Evolutionary conservation across 768 basidiomycete genomes (phyloP).

Genomic region (Hortiboletus campestris): DNA sequence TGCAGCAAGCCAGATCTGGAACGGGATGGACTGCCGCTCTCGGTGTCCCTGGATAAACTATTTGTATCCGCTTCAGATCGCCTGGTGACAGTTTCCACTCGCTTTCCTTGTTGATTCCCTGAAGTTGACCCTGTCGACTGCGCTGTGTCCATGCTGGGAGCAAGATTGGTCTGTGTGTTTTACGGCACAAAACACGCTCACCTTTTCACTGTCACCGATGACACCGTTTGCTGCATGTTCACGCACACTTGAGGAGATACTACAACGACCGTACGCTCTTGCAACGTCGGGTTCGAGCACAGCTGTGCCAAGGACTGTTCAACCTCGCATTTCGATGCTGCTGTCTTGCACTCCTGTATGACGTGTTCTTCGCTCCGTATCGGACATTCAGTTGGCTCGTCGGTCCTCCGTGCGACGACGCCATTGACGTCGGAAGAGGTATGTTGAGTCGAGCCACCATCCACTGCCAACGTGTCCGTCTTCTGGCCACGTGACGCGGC

Average conservation of each 20-base stretch:
- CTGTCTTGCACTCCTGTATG: not conserved
- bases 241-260: slow-evolving; percentile 2
- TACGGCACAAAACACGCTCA: not conserved
- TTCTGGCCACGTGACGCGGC: not conserved
- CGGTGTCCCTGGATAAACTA: not conserved
- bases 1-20: not conserved
- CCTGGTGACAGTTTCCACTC: not conserved
- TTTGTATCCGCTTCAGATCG: not conserved
- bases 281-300: not conserved
- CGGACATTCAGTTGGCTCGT: not conserved
- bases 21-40: not conserved
- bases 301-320: not conserved
- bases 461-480: not conserved
- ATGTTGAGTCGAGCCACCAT: not conserved
- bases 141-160: not conserved
- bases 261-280: not conserved
- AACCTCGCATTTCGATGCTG: not conserved
- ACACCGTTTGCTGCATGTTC: not conserved
- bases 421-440: not conserved
- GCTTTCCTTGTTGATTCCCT: not conserved
- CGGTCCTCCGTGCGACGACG: not conserved
- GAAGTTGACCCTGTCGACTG: not conserved
- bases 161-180: not conserved
- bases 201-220: not conserved
- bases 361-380: not conserved